Evolutionary conservation across 2,329 filamentous ascomycete genomes (phyloP).

Genomic region (Fusarium cicatricum): DNA sequence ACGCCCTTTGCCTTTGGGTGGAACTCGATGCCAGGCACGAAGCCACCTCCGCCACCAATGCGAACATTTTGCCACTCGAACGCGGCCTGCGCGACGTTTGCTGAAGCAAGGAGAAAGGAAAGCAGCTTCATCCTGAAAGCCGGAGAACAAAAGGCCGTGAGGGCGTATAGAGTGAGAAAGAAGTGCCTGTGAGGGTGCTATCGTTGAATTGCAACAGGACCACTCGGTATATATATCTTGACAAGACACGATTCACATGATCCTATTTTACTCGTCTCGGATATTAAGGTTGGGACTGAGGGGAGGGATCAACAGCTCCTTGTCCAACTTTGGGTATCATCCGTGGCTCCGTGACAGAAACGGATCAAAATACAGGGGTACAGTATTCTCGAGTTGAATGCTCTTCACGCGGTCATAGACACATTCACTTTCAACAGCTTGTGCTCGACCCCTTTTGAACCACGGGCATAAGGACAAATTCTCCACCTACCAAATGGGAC

Average conservation of each 20-base stretch:
- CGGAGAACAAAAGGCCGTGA: background rate
- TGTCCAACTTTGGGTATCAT: no score
- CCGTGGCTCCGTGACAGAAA: constrained; percentile 8
- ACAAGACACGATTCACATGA: background rate
- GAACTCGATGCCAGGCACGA: constrained; percentile 29
- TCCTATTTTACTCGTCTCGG: constrained; percentile 2
- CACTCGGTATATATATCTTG: background rate
- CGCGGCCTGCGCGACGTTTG: constrained; percentile 8
- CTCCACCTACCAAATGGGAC: constrained; percentile 2
- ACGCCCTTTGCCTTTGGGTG: constrained; percentile 31
- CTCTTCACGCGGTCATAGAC: no score
- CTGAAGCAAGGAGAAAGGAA: constrained; percentile 16
- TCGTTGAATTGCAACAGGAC: no score
- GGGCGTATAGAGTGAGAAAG: no score
- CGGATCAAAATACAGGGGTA: background rate
- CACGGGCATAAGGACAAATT: background rate
- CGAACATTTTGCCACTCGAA: constrained; percentile 32
- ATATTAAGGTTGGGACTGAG: background rate
- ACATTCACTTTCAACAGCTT: background rate
- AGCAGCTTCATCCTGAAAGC: constrained; percentile 31
- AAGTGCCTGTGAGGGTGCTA: no score
- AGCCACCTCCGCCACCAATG: constrained; percentile 29
- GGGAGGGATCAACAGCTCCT: no score
- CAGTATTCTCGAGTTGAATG: background rate
- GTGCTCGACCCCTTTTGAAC: background rate